These are phyloP conservation scores for Clathrus columnatus DNA, from an alignment of 768 basidiomycete genomes.

Conservation along the genomic window DNA sequence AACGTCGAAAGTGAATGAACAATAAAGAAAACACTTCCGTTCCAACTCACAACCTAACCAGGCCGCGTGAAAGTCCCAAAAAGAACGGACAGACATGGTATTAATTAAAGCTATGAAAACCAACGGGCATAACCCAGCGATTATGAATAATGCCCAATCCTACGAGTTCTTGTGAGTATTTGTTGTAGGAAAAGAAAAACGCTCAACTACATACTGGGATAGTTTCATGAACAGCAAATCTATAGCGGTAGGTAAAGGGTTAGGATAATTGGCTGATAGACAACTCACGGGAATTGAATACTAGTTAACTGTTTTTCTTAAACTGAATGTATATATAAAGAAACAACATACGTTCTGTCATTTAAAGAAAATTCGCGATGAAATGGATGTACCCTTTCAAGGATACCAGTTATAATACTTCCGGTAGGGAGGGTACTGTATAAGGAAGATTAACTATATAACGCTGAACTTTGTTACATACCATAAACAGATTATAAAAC, in stretches of 20 bases:
- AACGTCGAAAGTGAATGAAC: constrained; percentile 11
- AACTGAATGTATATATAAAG: constrained; percentile 14
- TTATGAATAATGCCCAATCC: constrained; percentile 20
- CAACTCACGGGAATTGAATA: constrained; percentile 30
- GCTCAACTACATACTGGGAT: constrained; percentile 47
- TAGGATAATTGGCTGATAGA: constrained; percentile 17
- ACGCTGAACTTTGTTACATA: constrained; percentile 33
- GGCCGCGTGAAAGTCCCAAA: constrained; percentile 85
- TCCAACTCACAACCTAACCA: constrained; percentile 33
- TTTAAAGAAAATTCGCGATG: constrained; percentile 67
- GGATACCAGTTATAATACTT: constrained; percentile 53
- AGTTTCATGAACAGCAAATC: constrained; percentile 67
- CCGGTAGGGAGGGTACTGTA: too few species aligned
- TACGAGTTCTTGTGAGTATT: constrained; percentile 9
- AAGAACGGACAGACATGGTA: constrained; percentile 61
- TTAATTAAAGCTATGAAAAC: constrained; percentile 63
- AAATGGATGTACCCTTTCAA: constrained; percentile 64
- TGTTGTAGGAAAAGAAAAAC: constrained; percentile 6
- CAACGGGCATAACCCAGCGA: constrained; percentile 56
- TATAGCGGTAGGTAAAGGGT: constrained; percentile 36
- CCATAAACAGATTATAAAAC: constrained; percentile 54
- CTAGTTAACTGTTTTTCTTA: constrained; percentile 16
- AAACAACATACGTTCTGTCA: constrained; percentile 58
- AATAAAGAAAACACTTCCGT: neutral
- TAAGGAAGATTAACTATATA: neutral